Conservation (phyloP, 2,329 filamentous ascomycete genomes). For the Aspergillus intermedius region DNA sequence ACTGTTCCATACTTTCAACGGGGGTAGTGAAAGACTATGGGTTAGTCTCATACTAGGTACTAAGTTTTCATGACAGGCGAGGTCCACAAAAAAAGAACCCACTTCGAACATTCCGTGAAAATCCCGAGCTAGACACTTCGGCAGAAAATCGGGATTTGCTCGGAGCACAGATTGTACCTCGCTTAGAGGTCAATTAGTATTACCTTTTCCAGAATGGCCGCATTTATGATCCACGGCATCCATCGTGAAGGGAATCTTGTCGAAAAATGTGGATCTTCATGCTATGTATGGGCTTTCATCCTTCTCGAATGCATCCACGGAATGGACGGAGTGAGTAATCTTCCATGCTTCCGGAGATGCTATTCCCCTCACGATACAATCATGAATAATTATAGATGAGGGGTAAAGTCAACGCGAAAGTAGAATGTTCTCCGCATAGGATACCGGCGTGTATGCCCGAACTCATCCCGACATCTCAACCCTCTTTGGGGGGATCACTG, state of each 20-base stretch:
- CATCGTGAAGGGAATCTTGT: neutral
- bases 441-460: neutral
- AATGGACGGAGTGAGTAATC: neutral
- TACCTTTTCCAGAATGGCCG: neutral
- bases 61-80: neutral
- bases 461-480: neutral
- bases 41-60: neutral
- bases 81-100: neutral
- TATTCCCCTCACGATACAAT: neutral
- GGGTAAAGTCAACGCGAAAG: neutral
- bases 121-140: neutral
- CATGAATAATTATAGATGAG: neutral
- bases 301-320: neutral
- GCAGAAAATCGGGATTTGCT: neutral
- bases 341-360: neutral
- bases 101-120: neutral
- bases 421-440: neutral
- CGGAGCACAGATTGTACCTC: neutral
- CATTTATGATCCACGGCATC: neutral
- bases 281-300: neutral
- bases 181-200: neutral
- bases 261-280: no score
- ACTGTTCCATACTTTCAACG: neutral
- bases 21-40: no score
- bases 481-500: neutral